Conservation (phyloP, 768 basidiomycete species). For the Serendipita sp. region DNA sequence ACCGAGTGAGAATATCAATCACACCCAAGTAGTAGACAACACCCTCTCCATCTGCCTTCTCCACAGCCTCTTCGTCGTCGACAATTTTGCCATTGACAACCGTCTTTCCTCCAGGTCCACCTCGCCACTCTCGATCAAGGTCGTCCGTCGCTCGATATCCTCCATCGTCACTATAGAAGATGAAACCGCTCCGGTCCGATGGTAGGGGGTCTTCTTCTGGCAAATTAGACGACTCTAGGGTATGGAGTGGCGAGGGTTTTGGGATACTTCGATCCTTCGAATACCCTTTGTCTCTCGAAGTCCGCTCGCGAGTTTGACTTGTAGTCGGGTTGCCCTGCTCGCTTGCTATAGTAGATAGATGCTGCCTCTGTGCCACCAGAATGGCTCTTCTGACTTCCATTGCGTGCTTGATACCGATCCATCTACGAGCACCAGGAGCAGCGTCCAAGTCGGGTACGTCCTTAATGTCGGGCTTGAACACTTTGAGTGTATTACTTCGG, state of each 20-base stretch:
- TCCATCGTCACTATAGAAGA: slow-evolving; percentile 96
- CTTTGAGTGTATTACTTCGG: slow-evolving; percentile 74
- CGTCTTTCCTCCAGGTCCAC: neutral
- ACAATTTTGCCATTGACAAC: neutral
- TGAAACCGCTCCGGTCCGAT: slow-evolving; percentile 50
- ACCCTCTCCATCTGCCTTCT: neutral
- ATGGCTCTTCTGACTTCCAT: neutral
- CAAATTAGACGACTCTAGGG: slow-evolving; percentile 30
- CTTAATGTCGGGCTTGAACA: slow-evolving; percentile 41
- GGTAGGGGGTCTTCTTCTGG: slow-evolving; percentile 45
- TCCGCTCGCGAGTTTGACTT: neutral
- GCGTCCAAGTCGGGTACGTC: slow-evolving; percentile 1
- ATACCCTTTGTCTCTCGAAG: neutral
- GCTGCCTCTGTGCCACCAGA: neutral
- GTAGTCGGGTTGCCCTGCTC: neutral
- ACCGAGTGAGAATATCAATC: slow-evolving; percentile 94
- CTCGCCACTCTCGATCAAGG: neutral
- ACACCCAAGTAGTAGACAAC: slow-evolving; percentile 83
- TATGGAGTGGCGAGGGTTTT: slow-evolving; percentile 7
- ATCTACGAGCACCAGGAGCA: neutral
- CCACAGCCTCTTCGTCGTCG: neutral
- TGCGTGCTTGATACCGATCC: slow-evolving; percentile 4
- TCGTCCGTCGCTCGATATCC: slow-evolving; percentile 86
- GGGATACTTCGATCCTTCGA: neutral
- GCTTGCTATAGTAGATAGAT: neutral